These are phyloP conservation scores for Parachaetomium inaequale DNA, from an alignment of 495 filamentous ascomycete genomes.

Conservation along the genomic window DNA sequence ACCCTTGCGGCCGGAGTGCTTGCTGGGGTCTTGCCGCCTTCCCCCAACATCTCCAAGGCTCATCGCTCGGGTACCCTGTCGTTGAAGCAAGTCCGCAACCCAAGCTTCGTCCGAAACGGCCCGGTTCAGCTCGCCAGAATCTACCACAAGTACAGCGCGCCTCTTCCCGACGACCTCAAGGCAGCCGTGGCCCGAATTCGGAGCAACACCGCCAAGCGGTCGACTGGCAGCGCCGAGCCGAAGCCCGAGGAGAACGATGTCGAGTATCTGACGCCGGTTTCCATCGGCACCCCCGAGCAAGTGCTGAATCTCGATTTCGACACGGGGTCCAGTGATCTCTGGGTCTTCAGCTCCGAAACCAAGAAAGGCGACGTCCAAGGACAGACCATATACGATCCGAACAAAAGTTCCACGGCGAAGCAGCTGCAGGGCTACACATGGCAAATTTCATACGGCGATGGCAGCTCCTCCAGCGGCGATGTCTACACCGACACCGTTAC, in stretches of 20 bases:
- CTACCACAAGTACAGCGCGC: conserved; percentile 55
- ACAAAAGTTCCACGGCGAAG: conserved; percentile 42
- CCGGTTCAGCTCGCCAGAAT: conserved; percentile 52
- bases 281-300: conserved; percentile 55
- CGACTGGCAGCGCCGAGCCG: conserved; percentile 42
- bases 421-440: conserved; percentile 56
- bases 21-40: conserved; percentile 24
- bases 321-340: conserved; percentile 75
- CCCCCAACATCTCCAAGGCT: conserved; percentile 26
- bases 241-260: conserved; percentile 55
- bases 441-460: conserved; percentile 70
- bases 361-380: conserved; percentile 32
- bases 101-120: conserved; percentile 45
- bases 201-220: conserved; percentile 1
- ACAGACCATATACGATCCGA: conserved; percentile 60
- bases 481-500: conserved; percentile 69
- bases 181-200: conserved; percentile 6
- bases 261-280: conserved; percentile 66
- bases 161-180: conserved; percentile 29
- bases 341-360: conserved; percentile 40
- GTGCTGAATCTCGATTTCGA: conserved; percentile 68
- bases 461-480: conserved; percentile 58
- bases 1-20: conserved; percentile 46
- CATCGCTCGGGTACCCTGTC: conserved; percentile 28
- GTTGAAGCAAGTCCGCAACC: conserved; percentile 51